phyloP scores from a whole-genome alignment of 2,329 filamentous ascomycete genomes.

The Penicillium sp. region DNA sequence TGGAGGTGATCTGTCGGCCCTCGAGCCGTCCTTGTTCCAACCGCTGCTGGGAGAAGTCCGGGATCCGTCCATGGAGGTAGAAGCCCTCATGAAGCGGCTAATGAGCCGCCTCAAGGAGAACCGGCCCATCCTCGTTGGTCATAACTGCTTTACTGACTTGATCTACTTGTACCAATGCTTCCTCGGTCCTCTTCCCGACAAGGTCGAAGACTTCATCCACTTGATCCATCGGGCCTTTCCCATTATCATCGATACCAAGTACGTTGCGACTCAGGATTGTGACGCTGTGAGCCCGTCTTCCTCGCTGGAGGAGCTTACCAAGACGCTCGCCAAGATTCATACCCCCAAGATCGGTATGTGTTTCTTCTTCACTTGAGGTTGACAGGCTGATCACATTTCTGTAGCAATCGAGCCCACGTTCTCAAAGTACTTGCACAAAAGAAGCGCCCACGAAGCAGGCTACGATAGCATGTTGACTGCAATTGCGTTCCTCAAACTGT shows the following conservation, averaged over 20 bases:
- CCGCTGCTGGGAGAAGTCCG: slow-evolving; percentile 26
- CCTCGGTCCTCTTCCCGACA: slow-evolving; percentile 60
- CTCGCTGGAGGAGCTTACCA: slow-evolving; percentile 37
- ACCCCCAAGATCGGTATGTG: slow-evolving; percentile 39
- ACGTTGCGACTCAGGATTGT: slow-evolving; percentile 62
- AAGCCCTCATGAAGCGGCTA: slow-evolving; percentile 37
- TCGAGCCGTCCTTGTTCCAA: slow-evolving; percentile 40
- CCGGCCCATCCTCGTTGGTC: slow-evolving; percentile 60
- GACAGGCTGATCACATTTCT: slow-evolving; percentile 21
- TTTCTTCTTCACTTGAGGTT: neutral
- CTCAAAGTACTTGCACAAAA: slow-evolving; percentile 35
- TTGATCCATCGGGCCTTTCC: slow-evolving; percentile 60
- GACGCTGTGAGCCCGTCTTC: slow-evolving; percentile 54
- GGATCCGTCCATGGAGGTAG: slow-evolving; percentile 25
- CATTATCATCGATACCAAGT: slow-evolving; percentile 65
- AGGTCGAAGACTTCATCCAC: slow-evolving; percentile 57
- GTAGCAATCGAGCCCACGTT: slow-evolving; percentile 38
- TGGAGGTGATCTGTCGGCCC: slow-evolving; percentile 45
- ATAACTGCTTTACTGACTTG: slow-evolving; percentile 66
- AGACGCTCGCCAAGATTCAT: slow-evolving; percentile 29
- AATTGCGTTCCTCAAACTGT: slow-evolving; percentile 60
- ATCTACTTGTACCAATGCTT: slow-evolving; percentile 65
- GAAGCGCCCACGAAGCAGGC: slow-evolving; percentile 60
- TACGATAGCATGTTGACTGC: slow-evolving; percentile 66
- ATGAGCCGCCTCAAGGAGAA: slow-evolving; percentile 50